phyloP scores from a whole-genome alignment of 2,329 filamentous ascomycete genomes.

The Aspergillus awamori region DNA sequence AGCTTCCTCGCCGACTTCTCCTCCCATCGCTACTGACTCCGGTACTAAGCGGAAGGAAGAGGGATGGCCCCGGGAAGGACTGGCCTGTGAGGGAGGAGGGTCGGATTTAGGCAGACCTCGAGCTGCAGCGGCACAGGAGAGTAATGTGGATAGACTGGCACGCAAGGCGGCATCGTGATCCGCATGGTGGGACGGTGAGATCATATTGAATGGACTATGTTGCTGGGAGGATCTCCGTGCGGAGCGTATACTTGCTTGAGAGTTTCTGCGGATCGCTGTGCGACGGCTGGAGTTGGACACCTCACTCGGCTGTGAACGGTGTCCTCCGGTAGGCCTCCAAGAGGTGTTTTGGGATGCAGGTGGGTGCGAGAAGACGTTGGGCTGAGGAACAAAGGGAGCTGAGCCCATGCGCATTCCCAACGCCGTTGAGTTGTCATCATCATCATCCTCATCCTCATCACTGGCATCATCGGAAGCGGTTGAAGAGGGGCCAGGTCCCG shows the following conservation, averaged over 20 bases:
- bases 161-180: conserved; percentile 93
- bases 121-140: conserved; percentile 92
- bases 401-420: conserved; percentile 65
- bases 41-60: conserved; percentile 61
- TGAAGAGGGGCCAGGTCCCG: conserved; percentile 27
- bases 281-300: conserved; percentile 38
- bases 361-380: conserved; percentile 89
- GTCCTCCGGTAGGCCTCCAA: conserved; percentile 47
- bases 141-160: conserved; percentile 88
- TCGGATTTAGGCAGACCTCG: conserved; percentile 71
- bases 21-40: conserved; percentile 60
- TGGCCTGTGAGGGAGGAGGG: conserved; percentile 29
- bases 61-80: conserved; percentile 47
- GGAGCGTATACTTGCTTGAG: conserved; percentile 34
- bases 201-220: conserved; percentile 66
- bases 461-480: conserved; percentile 39
- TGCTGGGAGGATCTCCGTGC: conserved; percentile 44
- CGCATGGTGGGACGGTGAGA: conserved; percentile 74
- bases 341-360: conserved; percentile 57
- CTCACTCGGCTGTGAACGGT: conserved; percentile 55
- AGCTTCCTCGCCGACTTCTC: conserved; percentile 35
- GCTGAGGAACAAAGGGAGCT: conserved; percentile 75
- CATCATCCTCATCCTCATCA: conserved; percentile 74
- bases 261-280: conserved; percentile 44
- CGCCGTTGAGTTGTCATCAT: conserved; percentile 80